Evolutionary conservation across 225 moss, liverwort and hornwort species (phyloP).

Genomic region (Straminergon stramineum): DNA sequence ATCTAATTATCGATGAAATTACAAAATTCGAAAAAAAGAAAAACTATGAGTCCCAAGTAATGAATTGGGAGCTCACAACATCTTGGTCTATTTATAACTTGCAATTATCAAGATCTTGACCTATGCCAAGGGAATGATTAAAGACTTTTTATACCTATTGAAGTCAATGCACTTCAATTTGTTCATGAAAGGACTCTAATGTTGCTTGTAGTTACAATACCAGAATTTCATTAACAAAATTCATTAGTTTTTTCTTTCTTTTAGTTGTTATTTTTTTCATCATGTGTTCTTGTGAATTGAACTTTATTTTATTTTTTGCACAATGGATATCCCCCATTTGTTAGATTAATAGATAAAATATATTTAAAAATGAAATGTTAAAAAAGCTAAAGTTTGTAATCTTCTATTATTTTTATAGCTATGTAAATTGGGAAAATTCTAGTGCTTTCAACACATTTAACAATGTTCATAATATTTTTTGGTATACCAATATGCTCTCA

Average conservation of each 20-base stretch:
- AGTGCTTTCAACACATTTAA: neutral
- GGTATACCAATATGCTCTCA: neutral
- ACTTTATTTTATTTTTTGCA: neutral
- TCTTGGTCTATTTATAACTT: no score
- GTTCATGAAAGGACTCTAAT: accelerated
- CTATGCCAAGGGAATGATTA: no score
- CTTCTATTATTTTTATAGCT: neutral
- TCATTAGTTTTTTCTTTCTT: neutral
- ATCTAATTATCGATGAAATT: no score
- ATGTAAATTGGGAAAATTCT: neutral
- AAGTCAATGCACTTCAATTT: no score
- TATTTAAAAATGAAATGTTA: no score
- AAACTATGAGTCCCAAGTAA: no score
- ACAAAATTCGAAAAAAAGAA: no score
- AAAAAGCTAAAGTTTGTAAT: neutral
- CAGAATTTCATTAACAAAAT: neutral
- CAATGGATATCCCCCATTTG: neutral
- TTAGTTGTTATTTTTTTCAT: neutral
- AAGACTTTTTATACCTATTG: no score
- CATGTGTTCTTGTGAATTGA: neutral
- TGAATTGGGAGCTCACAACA: no score
- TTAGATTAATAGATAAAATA: no score
- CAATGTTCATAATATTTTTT: neutral
- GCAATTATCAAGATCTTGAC: no score
- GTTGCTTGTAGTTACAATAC: no score